A percentile compares a stretch with the other conserved stretches of the same genome.
Conservation (phyloP, 83 land plant species). For the Larix sibirica region DNA sequence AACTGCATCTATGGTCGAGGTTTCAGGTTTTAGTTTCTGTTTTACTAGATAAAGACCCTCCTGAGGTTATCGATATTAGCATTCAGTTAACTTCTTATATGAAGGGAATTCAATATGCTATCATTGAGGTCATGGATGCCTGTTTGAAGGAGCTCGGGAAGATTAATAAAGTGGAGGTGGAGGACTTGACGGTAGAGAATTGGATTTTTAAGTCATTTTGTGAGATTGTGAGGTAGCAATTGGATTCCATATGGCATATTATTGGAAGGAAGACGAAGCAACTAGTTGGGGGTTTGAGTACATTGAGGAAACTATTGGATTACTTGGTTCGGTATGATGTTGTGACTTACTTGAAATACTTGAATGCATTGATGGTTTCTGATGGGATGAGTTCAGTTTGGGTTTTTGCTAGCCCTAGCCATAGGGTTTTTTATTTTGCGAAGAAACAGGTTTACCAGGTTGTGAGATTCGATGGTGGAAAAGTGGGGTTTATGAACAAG, state of each 20-base stretch:
- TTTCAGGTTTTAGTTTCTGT: slow-evolving; percentile 86
- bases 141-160: slow-evolving; percentile 94
- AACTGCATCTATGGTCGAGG: slow-evolving; percentile 90
- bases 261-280: slow-evolving; percentile 95
- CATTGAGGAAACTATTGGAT: slow-evolving; percentile 86
- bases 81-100: no score
- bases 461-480: slow-evolving; percentile 46
- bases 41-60: slow-evolving; percentile 79
- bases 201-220: slow-evolving; percentile 98
- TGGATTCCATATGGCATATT: slow-evolving; percentile 98
- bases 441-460: slow-evolving; percentile 88
- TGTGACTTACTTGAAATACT: slow-evolving; percentile 89
- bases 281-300: slow-evolving; percentile 84
- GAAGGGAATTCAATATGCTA: no score
- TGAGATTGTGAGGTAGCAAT: slow-evolving; percentile 88
- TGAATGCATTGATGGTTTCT: slow-evolving; percentile 89
- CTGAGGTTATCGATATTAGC: slow-evolving; percentile 47
- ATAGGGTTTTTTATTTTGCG: slow-evolving; percentile 91
- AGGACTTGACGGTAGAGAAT: slow-evolving; percentile 96
- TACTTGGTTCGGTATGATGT: slow-evolving; percentile 97
- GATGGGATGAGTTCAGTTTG: slow-evolving; percentile 94
- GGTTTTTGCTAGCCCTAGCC: slow-evolving; percentile 94
- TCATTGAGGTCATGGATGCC: slow-evolving; percentile 88
- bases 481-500: slow-evolving; percentile 8
- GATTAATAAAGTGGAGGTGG: slow-evolving; percentile 97